Evolutionary conservation across 257 asterid genomes (phyloP).

Genomic region (Ilex asprella): DNA sequence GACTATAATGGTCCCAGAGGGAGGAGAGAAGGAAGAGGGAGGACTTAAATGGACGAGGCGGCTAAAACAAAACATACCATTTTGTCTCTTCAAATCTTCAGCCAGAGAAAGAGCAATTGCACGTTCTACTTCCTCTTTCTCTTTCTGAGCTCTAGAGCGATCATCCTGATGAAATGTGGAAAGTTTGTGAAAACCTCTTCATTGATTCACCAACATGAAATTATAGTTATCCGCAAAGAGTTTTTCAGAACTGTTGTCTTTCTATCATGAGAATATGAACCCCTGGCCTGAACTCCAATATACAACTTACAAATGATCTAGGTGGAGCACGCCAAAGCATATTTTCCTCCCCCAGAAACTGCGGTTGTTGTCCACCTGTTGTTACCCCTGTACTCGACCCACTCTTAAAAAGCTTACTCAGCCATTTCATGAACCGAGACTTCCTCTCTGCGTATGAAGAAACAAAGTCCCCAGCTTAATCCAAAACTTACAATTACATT

Average conservation of each 20-base stretch:
- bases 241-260: too few relatives aligned
- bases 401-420: conserved; percentile 69
- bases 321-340: conserved; percentile 68
- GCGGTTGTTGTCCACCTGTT: conserved; percentile 48
- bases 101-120: conserved; percentile 78
- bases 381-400: conserved; percentile 35
- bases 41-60: too few relatives aligned
- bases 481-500: conserved; percentile 23
- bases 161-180: conserved; percentile 58
- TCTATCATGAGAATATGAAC: conserved; percentile 3
- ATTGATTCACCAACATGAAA: neutral
- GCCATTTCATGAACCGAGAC: conserved; percentile 83
- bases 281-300: neutral
- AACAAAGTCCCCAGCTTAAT: conserved; percentile 59
- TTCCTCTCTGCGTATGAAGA: conserved; percentile 79
- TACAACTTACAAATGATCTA: conserved; percentile 49
- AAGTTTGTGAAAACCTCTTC: neutral
- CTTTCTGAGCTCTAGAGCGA: conserved; percentile 47
- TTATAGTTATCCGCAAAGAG: neutral
- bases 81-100: conserved; percentile 65
- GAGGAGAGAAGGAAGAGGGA: too few relatives aligned
- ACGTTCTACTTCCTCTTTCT: conserved; percentile 76
- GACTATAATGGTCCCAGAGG: too few relatives aligned
- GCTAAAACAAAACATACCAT: conserved; percentile 24
- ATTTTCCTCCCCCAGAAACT: conserved; percentile 75